Base-by-base conservation (phyloP, 2,329 filamentous ascomycete genomes). In the Zopfia rhizophila region DNA sequence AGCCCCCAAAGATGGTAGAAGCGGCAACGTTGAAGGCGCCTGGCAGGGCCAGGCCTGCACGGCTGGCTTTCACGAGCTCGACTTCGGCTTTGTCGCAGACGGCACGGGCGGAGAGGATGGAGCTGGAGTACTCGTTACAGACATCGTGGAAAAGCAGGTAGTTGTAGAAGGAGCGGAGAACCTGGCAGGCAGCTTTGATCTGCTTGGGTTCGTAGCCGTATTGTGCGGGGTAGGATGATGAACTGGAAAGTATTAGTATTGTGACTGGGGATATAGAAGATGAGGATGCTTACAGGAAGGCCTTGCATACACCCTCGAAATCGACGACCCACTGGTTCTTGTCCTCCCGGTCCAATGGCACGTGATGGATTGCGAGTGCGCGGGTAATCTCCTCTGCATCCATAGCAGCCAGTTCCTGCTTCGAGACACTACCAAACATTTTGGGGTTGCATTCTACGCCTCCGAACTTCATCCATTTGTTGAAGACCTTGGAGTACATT, bases 101-200 rank as follows among this genome's bases (percentile, higher is more conserved):
- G 1, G 68, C 68, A 6, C 87, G 76, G 0, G 92, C 91, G 0
- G 79, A 75, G 12, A 82, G 72, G 46, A 97, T 78, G 53, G 93
- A 82, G 1, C 80, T 75, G 0, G 72, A 77, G 64, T 92, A 89
- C 68, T 97, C 94, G 0, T 89, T 87, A 61, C 91, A 96, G 12
- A 95, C 93, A 25, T 89, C 82, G 63, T 97, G 92, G 49, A 88
- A 83, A 7, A 92, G 78, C 1, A 97, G 78, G 57, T 97, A 99
- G 55, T 90, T 89, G 53, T 96, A 83, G 65, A 97, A 97, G 65
- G 94, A 96, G 48, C 84, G 83, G 28, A 97, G 78, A 0, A 95
- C 83, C 23, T 82, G 79, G 14, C 86, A 83, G 3, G 84, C 85
- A 5, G 80, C 70, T n/a, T 80, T 73, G 51, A 91, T 59, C 14